Evolutionary conservation across 2,329 filamentous ascomycete genomes (phyloP), one percentile per base, ranked within the genome.

Genomic region (Trichoderma polysporum): DNA sequence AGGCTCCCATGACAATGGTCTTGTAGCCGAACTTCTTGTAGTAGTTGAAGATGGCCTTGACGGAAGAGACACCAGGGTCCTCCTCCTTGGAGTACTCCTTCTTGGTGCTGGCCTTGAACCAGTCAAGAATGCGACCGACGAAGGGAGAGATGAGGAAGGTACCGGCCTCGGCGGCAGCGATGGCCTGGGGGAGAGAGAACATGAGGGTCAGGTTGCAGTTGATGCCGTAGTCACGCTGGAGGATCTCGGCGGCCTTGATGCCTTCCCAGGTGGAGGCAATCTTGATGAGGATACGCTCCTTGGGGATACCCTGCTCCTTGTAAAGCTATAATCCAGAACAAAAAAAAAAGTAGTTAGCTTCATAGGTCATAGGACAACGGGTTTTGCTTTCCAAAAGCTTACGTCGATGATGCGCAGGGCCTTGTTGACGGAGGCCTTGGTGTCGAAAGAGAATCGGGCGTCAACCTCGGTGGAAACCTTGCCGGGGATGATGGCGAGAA

Each of bases 21-120:
- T 97, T 97, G 90, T 99, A 97, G 81, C 91, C 93, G 81, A 85
- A 92, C 88, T 98, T 98, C 92, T 99, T 99, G 91, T 99, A 99
- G 92, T 99, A 99, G 89, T 99, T 95, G 90, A 91, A 99, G 85
- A 99, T 99, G 81, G 76, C 79, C 87, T 94, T 87, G 78, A 99
- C 95, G 73, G 91, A 94, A 85, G 92, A 88, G 82, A 99, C 95
- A 86, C 95, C 95, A 67, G 95, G 95, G 86, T 99, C 95, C 81
- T 97, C 92, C 82, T 91, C 84, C 80, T 93, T 88, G 79, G 85
- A 77, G 89, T 94, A 99, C 73, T 95, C 91, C 88, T 96, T 94
- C 90, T 97, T 97, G 81, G 89, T 92, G 75, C 89, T 85, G 68
- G 92, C 92, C 92, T 99, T 99, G 92, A 90, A 97, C 94, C 94